A percentile compares a stretch with the other conserved stretches of the same genome.
phyloP scores from a whole-genome alignment of 2,329 filamentous ascomycete genomes.

The Diatrype stigma region DNA sequence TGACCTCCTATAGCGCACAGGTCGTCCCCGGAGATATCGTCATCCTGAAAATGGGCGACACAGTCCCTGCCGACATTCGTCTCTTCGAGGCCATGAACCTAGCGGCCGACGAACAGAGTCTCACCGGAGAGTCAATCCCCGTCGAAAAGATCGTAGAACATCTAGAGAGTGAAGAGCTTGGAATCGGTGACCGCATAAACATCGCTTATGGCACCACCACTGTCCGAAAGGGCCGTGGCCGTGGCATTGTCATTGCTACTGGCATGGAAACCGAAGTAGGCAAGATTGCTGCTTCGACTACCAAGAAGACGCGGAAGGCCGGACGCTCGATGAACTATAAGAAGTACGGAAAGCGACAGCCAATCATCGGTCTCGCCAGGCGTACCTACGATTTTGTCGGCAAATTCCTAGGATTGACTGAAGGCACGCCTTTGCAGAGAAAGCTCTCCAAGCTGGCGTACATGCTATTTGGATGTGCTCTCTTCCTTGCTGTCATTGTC shows the following conservation, averaged over 20 bases:
- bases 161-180: constrained; percentile 51
- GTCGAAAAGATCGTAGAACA: constrained; percentile 60
- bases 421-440: constrained; percentile 74
- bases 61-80: constrained; percentile 68
- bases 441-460: constrained; percentile 76
- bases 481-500: constrained; percentile 53
- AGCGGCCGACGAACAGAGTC: constrained; percentile 71
- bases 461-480: constrained; percentile 68
- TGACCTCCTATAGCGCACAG: constrained; percentile 41
- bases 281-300: constrained; percentile 58
- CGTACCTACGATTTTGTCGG: constrained; percentile 46
- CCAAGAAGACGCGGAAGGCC: constrained; percentile 52
- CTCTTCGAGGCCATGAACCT: constrained; percentile 73
- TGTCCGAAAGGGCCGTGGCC: constrained; percentile 68
- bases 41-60: constrained; percentile 66
- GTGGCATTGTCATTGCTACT: constrained; percentile 67
- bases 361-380: constrained; percentile 42
- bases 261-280: constrained; percentile 70
- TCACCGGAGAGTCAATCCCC: constrained; percentile 72
- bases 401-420: constrained; percentile 56
- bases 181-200: constrained; percentile 69
- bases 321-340: constrained; percentile 49
- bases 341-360: constrained; percentile 49
- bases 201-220: constrained; percentile 71
- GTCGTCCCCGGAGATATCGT: constrained; percentile 71